Evolutionary conservation across 306 rosid species (phyloP).

Genomic region (Astragalus membranaceus): DNA sequence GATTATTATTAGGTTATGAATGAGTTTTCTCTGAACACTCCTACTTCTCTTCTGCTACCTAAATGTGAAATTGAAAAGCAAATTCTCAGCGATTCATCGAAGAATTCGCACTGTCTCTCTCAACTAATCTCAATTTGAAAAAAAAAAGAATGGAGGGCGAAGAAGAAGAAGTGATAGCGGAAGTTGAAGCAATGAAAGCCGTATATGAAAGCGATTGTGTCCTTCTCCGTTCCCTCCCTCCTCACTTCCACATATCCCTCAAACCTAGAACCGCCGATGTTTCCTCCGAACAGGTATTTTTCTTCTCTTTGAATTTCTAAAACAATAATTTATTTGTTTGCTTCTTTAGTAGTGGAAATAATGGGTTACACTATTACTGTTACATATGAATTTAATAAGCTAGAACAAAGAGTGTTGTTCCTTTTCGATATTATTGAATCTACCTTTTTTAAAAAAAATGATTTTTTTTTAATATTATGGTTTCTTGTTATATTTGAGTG

Average conservation of each 20-base stretch:
- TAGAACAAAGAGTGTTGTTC: background rate
- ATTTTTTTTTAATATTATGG: background rate
- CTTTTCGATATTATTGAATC: background rate
- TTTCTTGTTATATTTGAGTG: background rate
- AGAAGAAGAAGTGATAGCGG: conserved; percentile 49
- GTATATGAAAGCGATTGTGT: conserved; percentile 62
- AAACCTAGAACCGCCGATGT: conserved; percentile 88
- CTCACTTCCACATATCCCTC: conserved; percentile 58
- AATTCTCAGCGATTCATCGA: too few species aligned
- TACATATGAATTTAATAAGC: background rate
- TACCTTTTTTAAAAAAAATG: background rate
- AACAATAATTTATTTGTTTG: too few species aligned
- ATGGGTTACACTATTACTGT: background rate
- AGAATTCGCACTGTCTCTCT: too few species aligned
- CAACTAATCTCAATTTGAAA: too few species aligned
- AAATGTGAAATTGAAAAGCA: too few species aligned
- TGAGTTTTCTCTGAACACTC: too few species aligned
- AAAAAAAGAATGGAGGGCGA: conserved; percentile 16
- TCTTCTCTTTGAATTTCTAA: background rate
- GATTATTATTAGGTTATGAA: too few species aligned
- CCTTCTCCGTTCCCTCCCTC: conserved; percentile 51
- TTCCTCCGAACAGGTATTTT: conserved; percentile 58
- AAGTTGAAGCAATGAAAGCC: conserved; percentile 69
- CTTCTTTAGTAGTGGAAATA: too few species aligned
- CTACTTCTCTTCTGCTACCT: too few species aligned